Conservation (phyloP, 441 rosid species). For the Eruca vesicaria region DNA sequence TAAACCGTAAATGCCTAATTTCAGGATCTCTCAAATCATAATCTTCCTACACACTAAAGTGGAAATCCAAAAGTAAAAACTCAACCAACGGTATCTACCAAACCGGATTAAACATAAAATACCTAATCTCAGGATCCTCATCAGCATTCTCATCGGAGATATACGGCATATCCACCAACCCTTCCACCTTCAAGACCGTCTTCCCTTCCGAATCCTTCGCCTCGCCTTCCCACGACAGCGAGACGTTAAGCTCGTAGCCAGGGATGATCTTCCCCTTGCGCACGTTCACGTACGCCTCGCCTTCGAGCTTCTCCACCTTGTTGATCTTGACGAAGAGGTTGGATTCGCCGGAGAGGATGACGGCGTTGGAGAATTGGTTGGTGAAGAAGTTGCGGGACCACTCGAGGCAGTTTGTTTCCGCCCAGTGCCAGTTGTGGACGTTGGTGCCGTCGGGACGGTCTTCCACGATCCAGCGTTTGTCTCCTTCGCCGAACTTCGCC, state of each 20-base stretch:
- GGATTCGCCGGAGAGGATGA: slow-evolving; percentile 67
- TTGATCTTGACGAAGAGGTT: slow-evolving; percentile 52
- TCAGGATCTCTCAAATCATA: too few relatives aligned
- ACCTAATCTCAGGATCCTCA: slow-evolving; percentile 65
- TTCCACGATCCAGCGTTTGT: slow-evolving; percentile 97
- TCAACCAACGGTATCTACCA: too few relatives aligned
- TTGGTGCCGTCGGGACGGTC: slow-evolving; percentile 95
- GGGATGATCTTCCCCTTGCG: slow-evolving; percentile 95
- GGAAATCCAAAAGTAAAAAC: too few relatives aligned
- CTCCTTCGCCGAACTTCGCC: slow-evolving; percentile 98
- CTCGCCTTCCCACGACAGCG: slow-evolving; percentile 81
- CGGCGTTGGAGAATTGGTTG: slow-evolving; percentile 48
- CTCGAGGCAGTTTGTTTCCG: slow-evolving; percentile 87
- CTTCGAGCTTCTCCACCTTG: slow-evolving; percentile 72
- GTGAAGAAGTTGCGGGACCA: slow-evolving; percentile 72
- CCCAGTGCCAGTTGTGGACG: slow-evolving; percentile 99
- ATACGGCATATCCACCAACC: slow-evolving; percentile 81
- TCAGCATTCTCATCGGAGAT: slow-evolving; percentile 94
- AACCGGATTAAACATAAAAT: too few relatives aligned
- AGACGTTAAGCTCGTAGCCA: slow-evolving; percentile 73
- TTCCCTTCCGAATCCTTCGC: slow-evolving; percentile 73
- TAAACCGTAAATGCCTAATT: neutral
- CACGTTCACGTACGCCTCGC: slow-evolving; percentile 90
- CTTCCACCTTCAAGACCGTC: slow-evolving; percentile 60
- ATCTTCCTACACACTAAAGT: too few relatives aligned